Base-by-base conservation (phyloP, 2,329 filamentous ascomycete genomes). In the Scedosporium minutisporum region DNA sequence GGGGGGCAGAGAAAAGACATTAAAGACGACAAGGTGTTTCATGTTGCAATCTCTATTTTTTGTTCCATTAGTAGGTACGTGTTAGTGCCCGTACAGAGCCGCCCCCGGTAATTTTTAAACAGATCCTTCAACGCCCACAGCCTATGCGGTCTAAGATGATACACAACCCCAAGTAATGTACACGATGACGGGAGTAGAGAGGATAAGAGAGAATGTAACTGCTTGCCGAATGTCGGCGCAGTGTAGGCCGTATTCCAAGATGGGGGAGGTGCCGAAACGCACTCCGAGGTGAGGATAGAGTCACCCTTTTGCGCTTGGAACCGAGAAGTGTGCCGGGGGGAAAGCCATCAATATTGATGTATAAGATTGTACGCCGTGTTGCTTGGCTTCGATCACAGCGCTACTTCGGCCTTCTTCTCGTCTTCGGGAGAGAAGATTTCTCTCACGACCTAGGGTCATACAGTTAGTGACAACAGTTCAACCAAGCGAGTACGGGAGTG, bases 371-470 rank as follows among this genome's bases (percentile, higher is more conserved):
- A 18, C 16, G n/a, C n/a, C 6, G n/a, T 27, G 29, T 7, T 12
- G 23, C 29, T 60, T 12, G 58, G 16, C 23, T 51, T 57, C 10
- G 46, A 21, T 61, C 48, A 61, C 60, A 61, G 51, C 3, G 60
- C 48, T 18, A 41, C 42, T 29, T 61, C 60, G 46, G 63, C 60
- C 23, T 46, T 57, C 55, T 62, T 61, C 41, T 64, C 64, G 25
- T 58, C 58, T 33, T 62, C 59, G 18, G 65, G 64, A 29, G 64
- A 61, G 53, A 67, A 57, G 42, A 62, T 64, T 58, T 63, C 62
- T 58, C 65, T 65, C 59, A 62, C 59, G 33, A 66, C 63, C 65
- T 66, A 57, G 6, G 6, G 3, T 42, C 12, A 10, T 3, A 27
- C 16, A 55, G 33, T 18, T 63, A 7, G 57, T 4, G n/a, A 41